Conservation (phyloP, 2,329 filamentous ascomycete species). For the Aspergillus tubingensis region DNA sequence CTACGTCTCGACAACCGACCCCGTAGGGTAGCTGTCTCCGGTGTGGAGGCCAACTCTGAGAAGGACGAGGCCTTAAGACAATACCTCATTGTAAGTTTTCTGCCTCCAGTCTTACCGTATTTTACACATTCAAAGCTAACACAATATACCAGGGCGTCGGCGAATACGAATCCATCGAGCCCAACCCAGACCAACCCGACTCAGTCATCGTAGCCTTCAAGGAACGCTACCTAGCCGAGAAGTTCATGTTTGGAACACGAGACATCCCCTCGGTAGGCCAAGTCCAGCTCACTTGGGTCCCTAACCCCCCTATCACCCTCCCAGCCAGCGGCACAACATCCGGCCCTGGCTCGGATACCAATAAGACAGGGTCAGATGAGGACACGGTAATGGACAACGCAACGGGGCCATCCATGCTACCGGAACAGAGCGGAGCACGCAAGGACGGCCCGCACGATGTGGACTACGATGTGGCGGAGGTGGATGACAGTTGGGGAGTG, state of each 20-base stretch:
- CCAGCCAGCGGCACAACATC: constrained; percentile 12
- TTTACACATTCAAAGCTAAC: background rate
- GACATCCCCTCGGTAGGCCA: constrained; percentile 56
- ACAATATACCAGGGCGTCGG: constrained; percentile 42
- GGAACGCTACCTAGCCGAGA: constrained; percentile 56
- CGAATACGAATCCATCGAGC: constrained; percentile 50
- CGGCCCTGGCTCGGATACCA: constrained; percentile 21
- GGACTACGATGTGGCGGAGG: constrained; percentile 55
- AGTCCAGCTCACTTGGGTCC: constrained; percentile 58
- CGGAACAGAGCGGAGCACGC: constrained; percentile 17
- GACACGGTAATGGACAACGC: constrained; percentile 36
- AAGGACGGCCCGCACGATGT: constrained; percentile 37
- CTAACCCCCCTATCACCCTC: constrained; percentile 37
- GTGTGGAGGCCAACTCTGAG: constrained; percentile 49
- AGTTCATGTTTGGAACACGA: constrained; percentile 51
- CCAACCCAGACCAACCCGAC: constrained; percentile 41
- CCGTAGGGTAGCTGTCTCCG: constrained; percentile 54
- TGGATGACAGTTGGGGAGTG: constrained; percentile 48
- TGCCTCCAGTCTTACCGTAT: background rate
- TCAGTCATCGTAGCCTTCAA: constrained; percentile 50
- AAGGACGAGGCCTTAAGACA: constrained; percentile 60
- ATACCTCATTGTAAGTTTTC: constrained; percentile 52
- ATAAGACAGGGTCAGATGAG: constrained; percentile 29
- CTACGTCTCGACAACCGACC: constrained; percentile 62
- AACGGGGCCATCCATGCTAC: background rate